Evolutionary conservation across 768 basidiomycete species (phyloP), one percentile per base, ranked within the genome.

Genomic region (Multifurca ochricompacta): DNA sequence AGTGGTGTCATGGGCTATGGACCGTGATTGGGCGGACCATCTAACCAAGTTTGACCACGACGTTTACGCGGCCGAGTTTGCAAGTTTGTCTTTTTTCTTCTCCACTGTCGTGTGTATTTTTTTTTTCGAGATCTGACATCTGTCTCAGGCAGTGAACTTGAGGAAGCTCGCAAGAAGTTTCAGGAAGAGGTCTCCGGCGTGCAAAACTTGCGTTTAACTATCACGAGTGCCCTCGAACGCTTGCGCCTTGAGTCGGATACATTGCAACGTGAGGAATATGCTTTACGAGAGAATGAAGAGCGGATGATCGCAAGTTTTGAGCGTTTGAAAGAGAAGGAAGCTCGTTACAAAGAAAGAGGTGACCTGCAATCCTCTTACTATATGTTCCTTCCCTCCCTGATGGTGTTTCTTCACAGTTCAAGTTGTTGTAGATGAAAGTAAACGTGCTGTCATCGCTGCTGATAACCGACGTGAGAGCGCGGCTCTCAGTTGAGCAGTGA

Each of bases 1-100:
- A 69, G 77, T 78, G 5, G 85, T 87, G 7, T 83, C 84, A 34
- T 87, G 85, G 85, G 85, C 85, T 23, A 85, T 85, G 68, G 77
- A 82, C 54, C 75, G 73, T 11, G 82, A 82, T 49, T 74, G 81
- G 70, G 72, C 75, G 25, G 74, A 74, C 7, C 80, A 82, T 59
- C 71, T 83, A 53, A 71, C 74, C 32, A 78, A 78, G 56, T 74
- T 74, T 53, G 67, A 73, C 16, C 65, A 70, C 52, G 68, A 69
- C 10, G 63, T 73, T 19, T 70, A 70, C 50, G 69, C 73, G 51
- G 69, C 72, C 2, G 74, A 77, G 39, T 66, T 67, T 54, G 67
- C 70, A 7, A 69, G 73, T 74, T 37, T 47, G 72, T 67, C 18
- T 13, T 10, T 31, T 25, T 34, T 27, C 18, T 16, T 41, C 21